Evolutionary conservation across 2,329 filamentous ascomycete genomes (phyloP).

Genomic region (Fusarium sp.): DNA sequence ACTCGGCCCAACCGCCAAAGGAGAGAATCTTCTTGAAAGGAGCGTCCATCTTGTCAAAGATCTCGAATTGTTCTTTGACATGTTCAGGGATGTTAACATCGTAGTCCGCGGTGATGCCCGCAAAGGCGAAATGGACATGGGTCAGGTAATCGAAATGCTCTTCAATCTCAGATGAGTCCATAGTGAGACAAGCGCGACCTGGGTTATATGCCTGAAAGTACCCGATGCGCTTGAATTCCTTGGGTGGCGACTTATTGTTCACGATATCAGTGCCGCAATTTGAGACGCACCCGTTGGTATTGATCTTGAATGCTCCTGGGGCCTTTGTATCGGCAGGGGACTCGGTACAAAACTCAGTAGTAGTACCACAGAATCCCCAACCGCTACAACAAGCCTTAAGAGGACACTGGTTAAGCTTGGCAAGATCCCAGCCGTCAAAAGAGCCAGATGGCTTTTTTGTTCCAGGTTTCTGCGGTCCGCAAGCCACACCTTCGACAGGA

Average conservation of each 20-base stretch:
- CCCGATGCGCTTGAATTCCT: conserved; percentile 24
- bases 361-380: conserved; percentile 51
- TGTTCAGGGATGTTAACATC: conserved; percentile 31
- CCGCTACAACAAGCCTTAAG: conserved; percentile 51
- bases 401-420: conserved; percentile 48
- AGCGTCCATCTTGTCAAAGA: conserved; percentile 4
- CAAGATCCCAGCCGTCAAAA: not conserved
- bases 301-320: not conserved
- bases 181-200: conserved; percentile 49
- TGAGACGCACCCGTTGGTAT: conserved; percentile 47
- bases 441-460: conserved; percentile 26
- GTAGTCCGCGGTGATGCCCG: conserved; percentile 41
- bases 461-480: conserved; percentile 48
- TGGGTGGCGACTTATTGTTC: conserved; percentile 19
- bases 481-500: conserved; percentile 38
- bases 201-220: conserved; percentile 53
- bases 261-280: conserved; percentile 48
- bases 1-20: conserved; percentile 47
- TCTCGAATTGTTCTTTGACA: conserved; percentile 30
- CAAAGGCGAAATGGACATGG: conserved; percentile 56
- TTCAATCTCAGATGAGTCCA: conserved; percentile 18
- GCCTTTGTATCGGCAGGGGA: not conserved
- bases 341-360: not conserved
- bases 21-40: conserved; percentile 41
- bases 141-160: conserved; percentile 44